These are phyloP conservation scores for Aspergillus ibericus DNA, from an alignment of 2,329 filamentous ascomycete species.

Conservation along the genomic window DNA sequence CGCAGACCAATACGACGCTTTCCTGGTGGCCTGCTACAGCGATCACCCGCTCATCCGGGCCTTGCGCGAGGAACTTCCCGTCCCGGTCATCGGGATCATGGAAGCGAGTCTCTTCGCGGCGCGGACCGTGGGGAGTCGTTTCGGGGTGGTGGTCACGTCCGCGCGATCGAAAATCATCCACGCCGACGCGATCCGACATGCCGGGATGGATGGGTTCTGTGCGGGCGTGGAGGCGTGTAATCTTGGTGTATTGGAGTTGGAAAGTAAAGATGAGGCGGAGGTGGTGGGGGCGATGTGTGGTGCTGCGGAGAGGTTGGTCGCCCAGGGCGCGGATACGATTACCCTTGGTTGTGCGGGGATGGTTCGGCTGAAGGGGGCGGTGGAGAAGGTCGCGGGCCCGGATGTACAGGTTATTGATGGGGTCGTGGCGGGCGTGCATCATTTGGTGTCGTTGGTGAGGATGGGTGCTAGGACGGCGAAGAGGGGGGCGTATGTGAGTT, in stretches of 20 bases:
- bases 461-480: constrained; percentile 33
- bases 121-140: constrained; percentile 49
- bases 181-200: constrained; percentile 42
- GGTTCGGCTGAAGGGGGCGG: constrained; percentile 47
- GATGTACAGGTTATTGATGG: constrained; percentile 53
- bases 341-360: constrained; percentile 53
- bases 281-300: constrained; percentile 32
- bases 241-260: constrained; percentile 48
- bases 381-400: constrained; percentile 49
- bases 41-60: constrained; percentile 50
- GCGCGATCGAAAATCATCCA: constrained; percentile 43
- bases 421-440: constrained; percentile 44
- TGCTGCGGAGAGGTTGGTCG: constrained; percentile 42
- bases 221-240: constrained; percentile 46
- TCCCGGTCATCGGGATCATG: constrained; percentile 54
- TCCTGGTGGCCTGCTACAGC: constrained; percentile 53
- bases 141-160: constrained; percentile 48
- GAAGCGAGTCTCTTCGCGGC: constrained; percentile 53
- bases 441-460: constrained; percentile 26
- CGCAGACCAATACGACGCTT: constrained; percentile 46
- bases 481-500: constrained; percentile 30
- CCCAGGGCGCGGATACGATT: constrained; percentile 45
- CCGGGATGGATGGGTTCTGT: constrained; percentile 46
- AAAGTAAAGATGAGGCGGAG: constrained; percentile 22
- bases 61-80: constrained; percentile 47